Evolutionary conservation across 106 monocot genomes (phyloP), one percentile per base, ranked within the genome.

Genomic region (Chionographis japonica): DNA sequence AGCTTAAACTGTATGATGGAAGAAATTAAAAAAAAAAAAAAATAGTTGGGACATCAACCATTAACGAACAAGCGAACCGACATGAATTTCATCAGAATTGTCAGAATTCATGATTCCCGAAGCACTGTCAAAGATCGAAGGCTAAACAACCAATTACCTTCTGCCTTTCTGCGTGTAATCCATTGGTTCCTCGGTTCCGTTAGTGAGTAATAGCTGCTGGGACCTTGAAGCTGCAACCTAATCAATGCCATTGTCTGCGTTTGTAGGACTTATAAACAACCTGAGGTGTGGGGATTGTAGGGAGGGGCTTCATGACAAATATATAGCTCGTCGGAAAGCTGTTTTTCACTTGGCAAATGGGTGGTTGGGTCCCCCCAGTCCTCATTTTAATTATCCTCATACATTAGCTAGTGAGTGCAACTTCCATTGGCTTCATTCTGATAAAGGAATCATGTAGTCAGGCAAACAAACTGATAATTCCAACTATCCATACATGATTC

Each of bases 271-370:
- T 4, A 15, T n/a, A 37, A 52, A 20, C 12, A 40, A 57, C 9
- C 58, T 56, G 69, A 63, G 14, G 57, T 41, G 17, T 61, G 37
- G 17, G 59, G 8, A 71, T 50, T 14, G 3, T 35, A 3, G 37
- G 6, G 38, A 59, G 4, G 61, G n/a, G n/a, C n/a, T 18, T 59
- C 35, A 51, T 66, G 62, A 14, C 59, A 61, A 49, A 83, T 78
- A 74, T 83, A 83, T 78, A 74, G 52, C 63, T 77, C 61, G 51
- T 60, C 15, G 54, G 35, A 62, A 60, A 68, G 61, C 19, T 68
- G 42, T 56, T 50, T 68, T 37, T 61, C 27, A 39, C 54, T 54
- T 55, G 46, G 54, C 75, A 78, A 78, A 54, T 70, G 60, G 74
- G 78, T 27, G 27, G 27, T 27, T 27, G 27, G 27, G 27, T n/a